Evolutionary conservation across 2,329 filamentous ascomycete species (phyloP).

Genomic region (Torrubiellomyces zombiae): DNA sequence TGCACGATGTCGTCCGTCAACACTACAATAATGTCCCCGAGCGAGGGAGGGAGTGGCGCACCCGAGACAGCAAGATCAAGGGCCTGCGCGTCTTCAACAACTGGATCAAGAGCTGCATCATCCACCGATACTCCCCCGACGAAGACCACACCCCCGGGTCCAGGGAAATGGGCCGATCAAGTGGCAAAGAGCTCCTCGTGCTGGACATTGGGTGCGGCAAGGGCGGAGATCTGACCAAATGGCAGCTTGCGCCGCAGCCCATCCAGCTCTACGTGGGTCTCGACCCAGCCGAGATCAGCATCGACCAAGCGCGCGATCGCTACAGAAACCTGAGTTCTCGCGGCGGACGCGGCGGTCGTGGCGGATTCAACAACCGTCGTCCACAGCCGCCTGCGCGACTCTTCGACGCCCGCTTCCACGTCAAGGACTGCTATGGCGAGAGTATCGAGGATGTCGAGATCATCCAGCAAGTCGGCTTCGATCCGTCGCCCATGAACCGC

Average conservation of each 20-base stretch:
- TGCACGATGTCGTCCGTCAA: conserved; percentile 72
- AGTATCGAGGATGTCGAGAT: conserved; percentile 68
- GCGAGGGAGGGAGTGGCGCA: conserved; percentile 84
- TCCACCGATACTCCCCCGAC: conserved; percentile 84
- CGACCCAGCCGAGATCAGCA: conserved; percentile 82
- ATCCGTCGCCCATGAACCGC: conserved; percentile 52
- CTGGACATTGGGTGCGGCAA: conserved; percentile 95
- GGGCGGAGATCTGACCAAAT: conserved; percentile 87
- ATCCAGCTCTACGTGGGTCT: conserved; percentile 90
- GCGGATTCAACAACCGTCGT: conserved; percentile 31
- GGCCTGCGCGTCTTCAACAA: conserved; percentile 92
- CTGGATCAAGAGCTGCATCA: conserved; percentile 95
- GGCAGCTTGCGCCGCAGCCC: conserved; percentile 81
- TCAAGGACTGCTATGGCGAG: conserved; percentile 86
- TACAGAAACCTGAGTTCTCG: conserved; percentile 56
- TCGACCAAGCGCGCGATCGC: conserved; percentile 75
- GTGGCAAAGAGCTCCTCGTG: conserved; percentile 52
- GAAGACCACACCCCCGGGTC: conserved; percentile 53
- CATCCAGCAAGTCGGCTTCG: conserved; percentile 74
- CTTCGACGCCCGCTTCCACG: conserved; percentile 75
- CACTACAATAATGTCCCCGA: conserved; percentile 96
- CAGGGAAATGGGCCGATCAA: conserved; percentile 32
- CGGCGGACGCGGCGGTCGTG: conserved; percentile 37
- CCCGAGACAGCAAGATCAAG: conserved; percentile 87
- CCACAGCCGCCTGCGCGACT: conserved; percentile 38